These are phyloP conservation scores for Globisporangium abappressorium DNA, from an alignment of 352 stramenopile genomes.

Conservation along the genomic window DNA sequence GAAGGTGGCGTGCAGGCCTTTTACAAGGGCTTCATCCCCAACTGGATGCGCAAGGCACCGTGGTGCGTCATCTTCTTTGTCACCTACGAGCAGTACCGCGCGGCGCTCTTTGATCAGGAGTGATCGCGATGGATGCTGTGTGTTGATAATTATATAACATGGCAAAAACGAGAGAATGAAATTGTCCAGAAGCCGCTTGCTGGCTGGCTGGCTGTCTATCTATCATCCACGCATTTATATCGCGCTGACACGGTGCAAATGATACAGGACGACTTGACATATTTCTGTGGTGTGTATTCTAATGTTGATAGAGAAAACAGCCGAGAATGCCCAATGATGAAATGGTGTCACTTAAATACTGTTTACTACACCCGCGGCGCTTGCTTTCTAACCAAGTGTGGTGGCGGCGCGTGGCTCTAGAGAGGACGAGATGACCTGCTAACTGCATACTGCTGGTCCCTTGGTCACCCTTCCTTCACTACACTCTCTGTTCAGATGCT, in stretches of 20 bases:
- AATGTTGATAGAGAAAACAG: neutral
- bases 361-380: neutral
- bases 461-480: neutral
- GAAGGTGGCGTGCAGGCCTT: slow-evolving; percentile 66
- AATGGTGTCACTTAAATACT: slow-evolving; percentile 4
- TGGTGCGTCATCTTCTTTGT: slow-evolving; percentile 89
- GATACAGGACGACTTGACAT: neutral
- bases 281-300: neutral
- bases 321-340: neutral
- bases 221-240: neutral
- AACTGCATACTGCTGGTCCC: neutral
- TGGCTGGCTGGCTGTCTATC: no score
- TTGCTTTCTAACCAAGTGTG: neutral
- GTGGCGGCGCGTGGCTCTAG: neutral
- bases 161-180: neutral
- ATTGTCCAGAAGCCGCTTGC: no score
- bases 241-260: neutral
- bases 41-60: slow-evolving; percentile 86
- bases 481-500: neutral
- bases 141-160: slow-evolving; percentile 8
- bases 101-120: slow-evolving; percentile 31
- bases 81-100: slow-evolving; percentile 79
- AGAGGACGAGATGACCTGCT: neutral
- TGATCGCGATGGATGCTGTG: slow-evolving; percentile 14
- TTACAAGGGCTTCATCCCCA: slow-evolving; percentile 86